A percentile compares a stretch with the other conserved stretches of the same genome.
These are phyloP conservation scores for Cytospora mali DNA, from an alignment of 2,329 filamentous ascomycete species.

Conservation along the genomic window DNA sequence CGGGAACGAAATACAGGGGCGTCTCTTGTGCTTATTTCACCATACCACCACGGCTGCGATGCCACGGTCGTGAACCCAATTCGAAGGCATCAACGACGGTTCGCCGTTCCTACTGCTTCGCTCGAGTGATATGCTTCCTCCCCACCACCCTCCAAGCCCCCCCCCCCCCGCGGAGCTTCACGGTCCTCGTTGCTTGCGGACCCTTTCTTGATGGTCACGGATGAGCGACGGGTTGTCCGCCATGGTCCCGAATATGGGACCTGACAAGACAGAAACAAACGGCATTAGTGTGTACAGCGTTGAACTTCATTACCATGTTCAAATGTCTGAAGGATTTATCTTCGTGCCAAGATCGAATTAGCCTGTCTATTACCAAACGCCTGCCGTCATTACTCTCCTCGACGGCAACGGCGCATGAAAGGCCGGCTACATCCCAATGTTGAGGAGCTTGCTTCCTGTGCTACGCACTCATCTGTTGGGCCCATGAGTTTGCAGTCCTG, in stretches of 20 bases:
- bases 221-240: not conserved
- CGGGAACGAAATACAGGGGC: constrained; percentile 25
- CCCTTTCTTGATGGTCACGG: not conserved
- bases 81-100: constrained; percentile 27
- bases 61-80: constrained; percentile 25
- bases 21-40: constrained; percentile 27
- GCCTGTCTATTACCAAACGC: constrained; percentile 63
- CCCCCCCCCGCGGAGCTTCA: constrained; percentile 1
- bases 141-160: constrained; percentile 6
- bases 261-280: constrained; percentile 33
- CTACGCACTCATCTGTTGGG: not conserved
- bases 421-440: constrained; percentile 47
- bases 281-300: constrained; percentile 65
- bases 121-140: constrained; percentile 25
- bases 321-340: constrained; percentile 58
- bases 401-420: constrained; percentile 59
- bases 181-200: not conserved
- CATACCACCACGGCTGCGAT: constrained; percentile 22
- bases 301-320: constrained; percentile 53
- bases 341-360: constrained; percentile 57
- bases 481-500: not conserved
- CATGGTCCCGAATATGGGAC: not conserved
- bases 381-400: constrained; percentile 37
- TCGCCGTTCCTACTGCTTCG: not conserved
- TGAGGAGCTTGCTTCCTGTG: not conserved